Evolutionary conservation across 2,329 filamentous ascomycete species (phyloP).

Genomic region (Cordyceps tenuipes): DNA sequence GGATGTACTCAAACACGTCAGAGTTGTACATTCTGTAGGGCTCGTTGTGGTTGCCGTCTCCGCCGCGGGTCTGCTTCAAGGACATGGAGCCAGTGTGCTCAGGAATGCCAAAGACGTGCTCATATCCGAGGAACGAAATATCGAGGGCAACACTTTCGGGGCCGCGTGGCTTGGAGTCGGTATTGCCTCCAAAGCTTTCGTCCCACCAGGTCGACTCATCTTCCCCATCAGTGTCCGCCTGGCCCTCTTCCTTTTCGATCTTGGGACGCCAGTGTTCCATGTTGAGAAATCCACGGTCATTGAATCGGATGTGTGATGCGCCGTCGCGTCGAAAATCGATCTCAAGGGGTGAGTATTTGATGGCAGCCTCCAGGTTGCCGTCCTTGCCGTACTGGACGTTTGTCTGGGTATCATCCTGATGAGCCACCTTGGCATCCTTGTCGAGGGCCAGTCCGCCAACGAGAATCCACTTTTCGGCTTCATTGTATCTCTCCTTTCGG

Average conservation of each 20-base stretch:
- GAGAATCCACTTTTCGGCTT: slow-evolving; percentile 76
- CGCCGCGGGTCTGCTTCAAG: slow-evolving; percentile 82
- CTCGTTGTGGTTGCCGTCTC: slow-evolving; percentile 74
- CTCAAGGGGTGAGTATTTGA: slow-evolving; percentile 73
- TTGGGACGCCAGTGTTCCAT: slow-evolving; percentile 93
- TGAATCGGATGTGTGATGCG: slow-evolving; percentile 74
- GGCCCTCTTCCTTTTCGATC: slow-evolving; percentile 53
- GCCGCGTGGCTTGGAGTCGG: slow-evolving; percentile 87
- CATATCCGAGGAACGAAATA: slow-evolving; percentile 85
- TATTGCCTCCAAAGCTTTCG: slow-evolving; percentile 89
- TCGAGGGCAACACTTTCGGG: slow-evolving; percentile 89
- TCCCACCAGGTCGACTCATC: slow-evolving; percentile 98
- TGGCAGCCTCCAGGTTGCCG: slow-evolving; percentile 69
- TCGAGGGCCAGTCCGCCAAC: slow-evolving; percentile 72
- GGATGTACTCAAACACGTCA: slow-evolving; percentile 95
- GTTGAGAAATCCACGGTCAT: slow-evolving; percentile 83
- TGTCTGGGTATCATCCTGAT: slow-evolving; percentile 57
- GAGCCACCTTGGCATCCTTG: slow-evolving; percentile 58
- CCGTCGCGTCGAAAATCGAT: slow-evolving; percentile 84
- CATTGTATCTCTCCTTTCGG: slow-evolving; percentile 90
- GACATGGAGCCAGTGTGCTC: slow-evolving; percentile 86
- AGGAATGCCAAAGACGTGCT: slow-evolving; percentile 88
- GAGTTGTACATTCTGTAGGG: slow-evolving; percentile 94
- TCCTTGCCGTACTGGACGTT: slow-evolving; percentile 74
- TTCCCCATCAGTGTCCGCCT: slow-evolving; percentile 41